Evolutionary conservation across 2,329 filamentous ascomycete species (phyloP), one percentile per base, ranked within the genome.

Genomic region (Aspergillus pseudoterreus): DNA sequence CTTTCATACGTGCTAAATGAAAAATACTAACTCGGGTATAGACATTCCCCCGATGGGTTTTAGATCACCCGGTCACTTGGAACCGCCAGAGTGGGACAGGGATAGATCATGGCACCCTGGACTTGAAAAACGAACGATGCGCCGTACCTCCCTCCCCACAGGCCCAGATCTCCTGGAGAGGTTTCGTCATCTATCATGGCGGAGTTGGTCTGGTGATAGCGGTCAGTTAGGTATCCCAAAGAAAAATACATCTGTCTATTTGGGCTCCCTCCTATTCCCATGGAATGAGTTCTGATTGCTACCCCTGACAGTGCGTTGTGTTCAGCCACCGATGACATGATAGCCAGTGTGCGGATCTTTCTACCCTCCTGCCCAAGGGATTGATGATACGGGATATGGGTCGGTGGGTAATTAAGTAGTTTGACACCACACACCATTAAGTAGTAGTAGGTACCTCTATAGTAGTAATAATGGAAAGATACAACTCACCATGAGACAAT

Each of bases 11-110:
- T 22, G 22, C 14, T 30, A 36, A n/a, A 12, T 30, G 27, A 30
- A 30, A 30, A 30, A 30, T 30, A 30, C 27, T 30, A 9, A 30
- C 10, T 30, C 27, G 27, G 27, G 9, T 17, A 38, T 14, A 17
- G 35, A 24, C 10, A 22, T 52, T 50, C 52, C 53, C 52, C 41
- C 42, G 50, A 55, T 39, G 45, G 52, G 57, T 56, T 58, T 57
- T 58, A 60, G 54, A 58, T 57, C 53, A 60, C 58, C 59, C 56
- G 54, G 54, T 55, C 54, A 55, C 39, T 60, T 54, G 59, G 59
- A 55, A 53, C 52, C 49, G 27, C 35, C 19, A 47, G 22, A 53
- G 57, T 58, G 54, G 57, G 52, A 58, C 54, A 52, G 48, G 27
- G 27, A 30, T 11, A 30, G 27, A 30, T 30, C 10, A 30, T 30